A percentile compares a stretch with the other conserved stretches of the same genome.
Conservation (phyloP, 345 rosid genomes). For the Sisymbrium altissimum region DNA sequence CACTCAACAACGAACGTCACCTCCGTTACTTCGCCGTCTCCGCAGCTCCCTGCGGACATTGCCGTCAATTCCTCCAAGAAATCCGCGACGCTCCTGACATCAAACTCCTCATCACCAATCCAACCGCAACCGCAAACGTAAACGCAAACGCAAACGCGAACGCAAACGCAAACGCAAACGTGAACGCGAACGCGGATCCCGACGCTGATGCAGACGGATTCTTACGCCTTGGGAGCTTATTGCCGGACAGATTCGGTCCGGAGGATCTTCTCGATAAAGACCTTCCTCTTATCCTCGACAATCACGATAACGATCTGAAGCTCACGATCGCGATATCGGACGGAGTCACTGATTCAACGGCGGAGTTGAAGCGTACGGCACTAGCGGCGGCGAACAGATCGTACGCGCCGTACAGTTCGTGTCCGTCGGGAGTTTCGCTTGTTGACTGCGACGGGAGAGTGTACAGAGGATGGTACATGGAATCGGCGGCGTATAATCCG, state of each 20-base stretch:
- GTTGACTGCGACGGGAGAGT: conserved; percentile 73
- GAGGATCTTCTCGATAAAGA: conserved; percentile 59
- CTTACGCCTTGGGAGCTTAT: conserved; percentile 40
- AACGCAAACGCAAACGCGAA: neutral
- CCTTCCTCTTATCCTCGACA: conserved; percentile 65
- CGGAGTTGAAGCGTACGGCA: conserved; percentile 45
- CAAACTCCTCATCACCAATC: conserved; percentile 47
- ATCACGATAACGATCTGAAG: conserved; percentile 46
- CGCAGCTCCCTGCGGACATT: conserved; percentile 97
- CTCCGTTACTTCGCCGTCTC: conserved; percentile 74
- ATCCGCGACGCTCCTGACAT: conserved; percentile 65
- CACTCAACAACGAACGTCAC: conserved; percentile 54
- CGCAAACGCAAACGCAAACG: neutral
- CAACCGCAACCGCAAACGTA: neutral
- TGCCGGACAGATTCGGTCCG: conserved; percentile 90
- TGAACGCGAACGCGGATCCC: neutral
- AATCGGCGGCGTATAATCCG: conserved; percentile 94
- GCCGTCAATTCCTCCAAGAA: conserved; percentile 96
- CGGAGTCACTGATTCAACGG: neutral
- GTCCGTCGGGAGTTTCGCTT: conserved; percentile 87
- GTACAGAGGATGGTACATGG: conserved; percentile 75
- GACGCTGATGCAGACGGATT: conserved; percentile 30
- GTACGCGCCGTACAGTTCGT: conserved; percentile 81
- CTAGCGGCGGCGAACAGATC: conserved; percentile 77
- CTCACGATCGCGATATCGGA: conserved; percentile 7